phyloP scores from a whole-genome alignment of 805 yeast genomes.

The Candida pseudofarinosa region DNA sequence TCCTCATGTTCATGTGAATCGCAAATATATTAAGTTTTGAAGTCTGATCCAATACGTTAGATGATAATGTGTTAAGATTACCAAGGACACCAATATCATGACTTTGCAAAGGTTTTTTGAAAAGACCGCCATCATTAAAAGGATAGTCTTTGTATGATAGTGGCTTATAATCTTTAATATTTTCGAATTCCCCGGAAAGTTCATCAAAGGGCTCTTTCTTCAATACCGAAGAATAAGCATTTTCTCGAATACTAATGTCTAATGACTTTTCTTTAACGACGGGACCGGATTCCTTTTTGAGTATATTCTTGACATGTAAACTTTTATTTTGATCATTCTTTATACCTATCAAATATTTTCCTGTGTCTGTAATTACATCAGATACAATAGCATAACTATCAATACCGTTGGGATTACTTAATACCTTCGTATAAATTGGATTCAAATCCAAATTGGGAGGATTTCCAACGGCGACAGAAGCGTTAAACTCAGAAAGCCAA shows the following conservation, averaged over 20 bases:
- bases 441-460: slow-evolving; percentile 1
- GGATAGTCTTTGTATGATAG: neutral
- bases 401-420: slow-evolving; percentile 4
- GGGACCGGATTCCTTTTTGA: slow-evolving; percentile 3
- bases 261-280: neutral
- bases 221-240: slow-evolving; percentile 4
- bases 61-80: slow-evolving; percentile 17
- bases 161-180: slow-evolving; percentile 1
- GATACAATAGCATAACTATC: slow-evolving; percentile 14
- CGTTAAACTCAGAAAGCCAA: slow-evolving; percentile 13
- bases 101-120: neutral
- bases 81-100: slow-evolving; percentile 1
- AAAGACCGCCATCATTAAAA: neutral
- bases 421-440: slow-evolving; percentile 6
- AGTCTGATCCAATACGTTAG: slow-evolving; percentile 11
- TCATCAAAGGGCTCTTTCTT: slow-evolving; percentile 15
- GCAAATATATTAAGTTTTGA: slow-evolving; percentile 12
- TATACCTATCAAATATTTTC: slow-evolving; percentile 22
- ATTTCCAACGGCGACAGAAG: neutral
- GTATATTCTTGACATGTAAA: slow-evolving; percentile 12
- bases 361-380: slow-evolving; percentile 26
- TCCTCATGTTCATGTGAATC: slow-evolving; percentile 16
- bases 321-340: slow-evolving; percentile 7
- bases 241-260: neutral
- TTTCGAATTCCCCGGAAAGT: slow-evolving; percentile 13